Evolutionary conservation across 2,329 filamentous ascomycete species (phyloP).

Genomic region (Fusarium sp.): DNA sequence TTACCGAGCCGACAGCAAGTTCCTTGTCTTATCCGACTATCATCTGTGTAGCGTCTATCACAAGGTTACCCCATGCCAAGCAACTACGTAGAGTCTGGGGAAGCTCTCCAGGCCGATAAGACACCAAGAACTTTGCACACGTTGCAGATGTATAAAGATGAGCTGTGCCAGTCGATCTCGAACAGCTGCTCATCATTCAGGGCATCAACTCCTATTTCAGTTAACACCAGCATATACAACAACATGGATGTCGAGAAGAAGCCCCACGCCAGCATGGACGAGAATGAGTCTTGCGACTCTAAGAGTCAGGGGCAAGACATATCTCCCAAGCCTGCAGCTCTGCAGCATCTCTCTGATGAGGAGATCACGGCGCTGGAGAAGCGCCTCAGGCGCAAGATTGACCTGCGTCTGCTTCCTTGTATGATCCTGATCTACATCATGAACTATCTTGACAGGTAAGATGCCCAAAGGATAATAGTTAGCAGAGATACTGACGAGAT

Average conservation of each 20-base stretch:
- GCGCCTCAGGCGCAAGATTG: slow-evolving; percentile 1
- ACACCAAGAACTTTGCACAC: no score
- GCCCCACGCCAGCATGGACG: background rate
- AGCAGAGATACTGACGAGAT: background rate
- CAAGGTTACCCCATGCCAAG: background rate
- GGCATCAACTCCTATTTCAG: background rate
- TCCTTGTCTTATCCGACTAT: background rate
- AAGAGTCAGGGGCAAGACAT: background rate
- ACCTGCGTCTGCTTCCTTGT: background rate
- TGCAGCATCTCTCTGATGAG: background rate
- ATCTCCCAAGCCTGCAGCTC: background rate
- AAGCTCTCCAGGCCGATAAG: background rate
- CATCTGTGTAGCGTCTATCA: background rate
- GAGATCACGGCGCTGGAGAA: background rate
- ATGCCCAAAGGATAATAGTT: rapidly evolving
- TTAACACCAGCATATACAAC: background rate
- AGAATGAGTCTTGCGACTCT: background rate
- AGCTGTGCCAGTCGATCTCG: background rate
- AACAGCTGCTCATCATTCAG: background rate
- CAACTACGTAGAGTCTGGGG: background rate
- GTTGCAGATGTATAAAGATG: background rate
- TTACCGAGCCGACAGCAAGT: background rate
- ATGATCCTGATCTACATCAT: slow-evolving; percentile 16
- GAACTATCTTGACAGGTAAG: slow-evolving; percentile 3
- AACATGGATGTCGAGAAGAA: background rate